Percentiles rank a stretch among this genome's conserved stretches.
Conservation (phyloP, 2,329 filamentous ascomycete species). For the Phaeomoniella chlamydospora region DNA sequence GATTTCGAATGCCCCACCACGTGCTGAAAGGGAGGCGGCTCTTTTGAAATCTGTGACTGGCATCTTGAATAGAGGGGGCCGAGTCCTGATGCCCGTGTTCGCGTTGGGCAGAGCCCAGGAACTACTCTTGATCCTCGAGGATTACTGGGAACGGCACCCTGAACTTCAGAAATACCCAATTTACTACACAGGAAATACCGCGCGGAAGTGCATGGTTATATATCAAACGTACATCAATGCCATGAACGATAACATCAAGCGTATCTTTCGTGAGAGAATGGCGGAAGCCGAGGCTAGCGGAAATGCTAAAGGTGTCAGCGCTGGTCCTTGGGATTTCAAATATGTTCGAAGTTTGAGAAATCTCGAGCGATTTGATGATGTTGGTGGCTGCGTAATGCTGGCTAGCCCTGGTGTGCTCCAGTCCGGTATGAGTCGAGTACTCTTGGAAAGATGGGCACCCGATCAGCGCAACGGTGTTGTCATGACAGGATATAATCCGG, state of each 20-base stretch:
- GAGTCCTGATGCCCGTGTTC: conserved; percentile 89
- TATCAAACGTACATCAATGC: conserved; percentile 97
- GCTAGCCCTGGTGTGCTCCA: conserved; percentile 97
- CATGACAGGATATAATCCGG: conserved; percentile 95
- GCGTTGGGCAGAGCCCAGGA: conserved; percentile 90
- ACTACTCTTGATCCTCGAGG: conserved; percentile 82
- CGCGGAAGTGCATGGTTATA: conserved; percentile 93
- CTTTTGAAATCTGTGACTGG: conserved; percentile 92
- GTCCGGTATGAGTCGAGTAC: conserved; percentile 82
- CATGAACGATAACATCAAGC: conserved; percentile 99
- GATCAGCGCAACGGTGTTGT: conserved; percentile 96
- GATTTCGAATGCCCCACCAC: conserved; percentile 82
- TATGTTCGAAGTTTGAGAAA: conserved; percentile 86
- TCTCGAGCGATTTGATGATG: conserved; percentile 88
- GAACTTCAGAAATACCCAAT: conserved; percentile 87
- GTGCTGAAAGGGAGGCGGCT: conserved; percentile 78
- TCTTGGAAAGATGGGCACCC: conserved; percentile 90
- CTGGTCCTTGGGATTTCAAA: conserved; percentile 88
- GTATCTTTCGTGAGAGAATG: conserved; percentile 84
- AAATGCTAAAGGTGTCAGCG: conserved; percentile 51
- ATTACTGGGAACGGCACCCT: conserved; percentile 84
- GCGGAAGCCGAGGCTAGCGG: conserved; percentile 74
- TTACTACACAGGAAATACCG: conserved; percentile 92
- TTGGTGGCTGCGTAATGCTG: conserved; percentile 92
- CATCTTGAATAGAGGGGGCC: conserved; percentile 79